Base-by-base conservation (phyloP, 371 early-diverging fungal species). In the Funneliformis caledonium region DNA sequence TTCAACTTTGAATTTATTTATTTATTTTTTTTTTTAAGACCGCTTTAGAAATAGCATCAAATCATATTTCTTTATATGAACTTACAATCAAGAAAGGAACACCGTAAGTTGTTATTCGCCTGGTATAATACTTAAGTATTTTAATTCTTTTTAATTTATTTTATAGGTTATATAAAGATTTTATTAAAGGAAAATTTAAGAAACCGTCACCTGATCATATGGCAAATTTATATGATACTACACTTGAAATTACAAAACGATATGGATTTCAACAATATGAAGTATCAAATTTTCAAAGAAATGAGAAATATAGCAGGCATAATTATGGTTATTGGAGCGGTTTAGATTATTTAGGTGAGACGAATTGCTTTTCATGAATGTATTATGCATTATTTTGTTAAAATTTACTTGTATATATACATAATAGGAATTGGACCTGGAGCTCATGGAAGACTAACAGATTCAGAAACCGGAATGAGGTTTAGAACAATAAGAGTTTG, bases 261-360 rank as follows among this genome's bases (percentile, higher is more conserved):
- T 83, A 83, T 68, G 94, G 93, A 0, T 93, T 92, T 82, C 56
- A 85, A 2, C 96, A 96, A 76, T 97, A 97, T 82, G 97, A 97
- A 81, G 96, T 97, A 1, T 95, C 96, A 9, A 95, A 90, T 59
- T 96, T 93, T 83, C 91, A 91, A 0, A 82, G 83, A 61, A 77
- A 81, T 26, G 62, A 75, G 7, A 87, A 89, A 14, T 89, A 93
- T 61, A 91, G 94, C 76, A 79, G 81, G 47, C 97, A 97, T 82
- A 97, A 97, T 81, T 89, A 84, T 82, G 88, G 91, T 0, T 96
- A 97, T 84, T 97, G 97, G 97, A 87, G 85, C 65, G 96, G 97
- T 4, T 82, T 89, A 67, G 94, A 95, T 79, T 97, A 93, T 85
- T 81, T 96, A 2, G 97, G 96, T 26, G 26, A 22, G 6, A 64